Percentiles rank a stretch among this genome's conserved stretches.
Evolutionary conservation across 1,284 basidiomycete genomes (phyloP).

Genomic region (Leccinum variabile): DNA sequence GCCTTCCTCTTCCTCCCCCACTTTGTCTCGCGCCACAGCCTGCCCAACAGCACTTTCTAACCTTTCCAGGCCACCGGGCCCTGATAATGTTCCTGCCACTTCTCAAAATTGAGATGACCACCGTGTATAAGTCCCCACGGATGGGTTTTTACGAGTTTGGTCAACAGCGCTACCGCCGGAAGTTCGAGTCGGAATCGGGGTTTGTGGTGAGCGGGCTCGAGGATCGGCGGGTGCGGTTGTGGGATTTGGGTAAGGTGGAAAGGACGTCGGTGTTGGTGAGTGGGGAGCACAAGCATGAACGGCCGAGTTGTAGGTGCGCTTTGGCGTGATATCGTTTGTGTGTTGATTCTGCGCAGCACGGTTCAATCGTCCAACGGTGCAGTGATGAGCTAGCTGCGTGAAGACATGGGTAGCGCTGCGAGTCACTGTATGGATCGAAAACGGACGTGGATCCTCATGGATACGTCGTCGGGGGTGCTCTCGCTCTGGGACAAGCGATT

Average conservation of each 20-base stretch:
- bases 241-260: too few species aligned
- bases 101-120: slow-evolving; percentile 70
- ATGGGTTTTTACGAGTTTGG: slow-evolving; percentile 83
- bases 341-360: too few species aligned
- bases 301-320: too few species aligned
- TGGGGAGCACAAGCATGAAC: too few species aligned
- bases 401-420: too few species aligned
- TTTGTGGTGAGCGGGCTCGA: too few species aligned
- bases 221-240: too few species aligned
- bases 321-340: too few species aligned
- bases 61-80: slow-evolving; percentile 58
- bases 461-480: slow-evolving; percentile 81
- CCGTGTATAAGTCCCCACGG: slow-evolving; percentile 85
- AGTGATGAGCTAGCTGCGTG: too few species aligned
- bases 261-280: too few species aligned
- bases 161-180: slow-evolving; percentile 72
- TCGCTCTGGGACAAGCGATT: slow-evolving; percentile 95
- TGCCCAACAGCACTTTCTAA: slow-evolving; percentile 56
- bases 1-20: slow-evolving; percentile 36
- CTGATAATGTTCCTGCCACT: slow-evolving; percentile 77
- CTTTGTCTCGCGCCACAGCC: slow-evolving; percentile 48
- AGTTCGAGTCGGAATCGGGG: too few species aligned
- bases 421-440: slow-evolving; percentile 70
- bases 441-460: slow-evolving; percentile 84
- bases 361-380: too few species aligned